Percentiles rank a stretch among this genome's conserved stretches.
These are phyloP conservation scores for Yarrowia hollandica DNA, from an alignment of 805 yeast species.

Conservation along the genomic window DNA sequence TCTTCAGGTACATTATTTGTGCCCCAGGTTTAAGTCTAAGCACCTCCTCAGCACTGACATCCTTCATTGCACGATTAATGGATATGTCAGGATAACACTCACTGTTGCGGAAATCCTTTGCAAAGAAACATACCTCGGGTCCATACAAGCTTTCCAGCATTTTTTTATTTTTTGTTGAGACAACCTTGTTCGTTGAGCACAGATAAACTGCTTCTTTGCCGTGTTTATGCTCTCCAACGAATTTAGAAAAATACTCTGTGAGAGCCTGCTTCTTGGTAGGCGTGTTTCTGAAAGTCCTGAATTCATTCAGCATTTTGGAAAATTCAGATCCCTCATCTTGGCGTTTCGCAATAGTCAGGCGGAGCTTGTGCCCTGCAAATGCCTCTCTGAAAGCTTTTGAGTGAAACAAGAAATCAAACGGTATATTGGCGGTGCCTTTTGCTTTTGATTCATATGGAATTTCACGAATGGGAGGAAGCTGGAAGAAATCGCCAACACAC, in stretches of 20 bases:
- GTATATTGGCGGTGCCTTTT: background rate
- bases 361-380: background rate
- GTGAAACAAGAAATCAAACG: background rate
- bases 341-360: background rate
- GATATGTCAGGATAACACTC: background rate
- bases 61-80: background rate
- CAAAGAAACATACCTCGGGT: background rate
- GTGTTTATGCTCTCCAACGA: background rate
- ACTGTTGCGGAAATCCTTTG: background rate
- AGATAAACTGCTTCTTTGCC: background rate
- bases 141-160: background rate
- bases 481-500: slow-evolving; percentile 88
- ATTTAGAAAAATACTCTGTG: background rate
- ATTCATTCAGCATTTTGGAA: background rate
- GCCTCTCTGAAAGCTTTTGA: background rate
- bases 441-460: background rate
- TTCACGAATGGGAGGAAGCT: slow-evolving; percentile 59
- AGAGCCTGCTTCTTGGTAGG: too few relatives aligned
- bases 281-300: background rate
- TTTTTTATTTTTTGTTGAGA: background rate
- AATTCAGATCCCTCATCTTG: slow-evolving; percentile 3
- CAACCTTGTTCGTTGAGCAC: background rate
- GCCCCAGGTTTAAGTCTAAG: slow-evolving; percentile 3
- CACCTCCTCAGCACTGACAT: background rate
- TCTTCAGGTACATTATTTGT: background rate